Base-by-base conservation (phyloP, 768 basidiomycete genomes). In the Chiua virens region DNA sequence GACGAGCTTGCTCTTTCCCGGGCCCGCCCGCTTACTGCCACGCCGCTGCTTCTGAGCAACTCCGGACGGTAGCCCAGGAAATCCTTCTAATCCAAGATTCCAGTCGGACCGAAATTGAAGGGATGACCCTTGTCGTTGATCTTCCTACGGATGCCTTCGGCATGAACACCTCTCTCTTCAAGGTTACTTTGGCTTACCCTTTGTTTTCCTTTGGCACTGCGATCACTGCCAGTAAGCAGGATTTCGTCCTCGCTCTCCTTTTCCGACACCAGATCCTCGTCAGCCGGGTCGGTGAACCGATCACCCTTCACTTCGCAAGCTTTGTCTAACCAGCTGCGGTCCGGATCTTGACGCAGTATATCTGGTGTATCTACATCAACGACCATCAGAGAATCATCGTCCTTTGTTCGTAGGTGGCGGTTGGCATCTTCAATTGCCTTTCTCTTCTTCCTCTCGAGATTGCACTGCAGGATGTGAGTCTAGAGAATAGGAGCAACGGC, bases 301-400 rank as follows among this genome's bases (percentile, higher is more conserved):
- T 68, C 66, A 11, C 66, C 68, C 42, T 50, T 63, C 40, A 68
- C 63, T 36, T 49, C 30, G 27, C 65, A 68, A 17, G 66, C 59
- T 25, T 65, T 55, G 11, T 68, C 66, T 25, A 70, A 22, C 66
- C 68, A 70, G 17, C 45, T 47, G 34, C 63, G 38, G 23, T 64
- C 58, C 7, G 42, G 45, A 28, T 20, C 42, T 21, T 51, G 45
- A 32, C 40, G 39, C 8, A 68, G 44, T 11, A 34, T 30, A 32
- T 68, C 66, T 8, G 68, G 57, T 11, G 58, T 57, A 38, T 68
- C 63, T 17, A 52, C 27, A 30, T 70, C 66, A 34, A 67, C 56
- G n/a, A 68, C 57, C 54, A 70, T 47, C 23, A 68, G 42, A 0
- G 68, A 68, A 1, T 67, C 66, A 36, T 69, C 68, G 22, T 53